phyloP scores from a whole-genome alignment of 257 asterid genomes.

The Capsicum chinense region DNA sequence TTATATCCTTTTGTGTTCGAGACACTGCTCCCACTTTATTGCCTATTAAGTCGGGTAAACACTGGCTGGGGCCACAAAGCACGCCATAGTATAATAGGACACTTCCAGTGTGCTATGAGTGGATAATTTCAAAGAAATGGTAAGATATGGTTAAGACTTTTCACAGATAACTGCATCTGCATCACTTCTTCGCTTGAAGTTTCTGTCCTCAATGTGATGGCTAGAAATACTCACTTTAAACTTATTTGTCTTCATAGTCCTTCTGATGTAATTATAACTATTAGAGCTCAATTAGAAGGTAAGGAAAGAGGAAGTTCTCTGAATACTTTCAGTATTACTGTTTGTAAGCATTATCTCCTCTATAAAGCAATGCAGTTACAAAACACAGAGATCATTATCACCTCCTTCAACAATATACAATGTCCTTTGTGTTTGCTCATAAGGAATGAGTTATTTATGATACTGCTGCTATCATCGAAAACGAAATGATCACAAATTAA shows the following conservation, averaged over 20 bases:
- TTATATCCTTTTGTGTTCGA: neutral
- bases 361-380: neutral
- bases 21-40: conserved; percentile 9
- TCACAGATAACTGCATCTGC: conserved; percentile 11
- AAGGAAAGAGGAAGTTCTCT: conserved; percentile 12
- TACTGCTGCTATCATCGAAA: neutral
- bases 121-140: neutral
- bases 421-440: neutral
- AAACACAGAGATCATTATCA: neutral
- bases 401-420: neutral
- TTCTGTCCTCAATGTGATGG: neutral
- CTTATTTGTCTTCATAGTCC: neutral
- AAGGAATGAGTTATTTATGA: neutral
- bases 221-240: conserved; percentile 9
- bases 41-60: neutral
- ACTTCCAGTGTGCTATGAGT: neutral
- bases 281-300: conserved; percentile 23
- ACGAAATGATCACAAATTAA: neutral
- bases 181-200: conserved; percentile 14
- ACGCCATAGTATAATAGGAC: neutral
- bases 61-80: neutral
- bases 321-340: conserved; percentile 4
- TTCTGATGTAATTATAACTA: neutral
- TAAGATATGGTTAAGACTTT: neutral
- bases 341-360: neutral